Conservation (phyloP, 495 filamentous ascomycete genomes). For the Amphirosellinia nigrospora region DNA sequence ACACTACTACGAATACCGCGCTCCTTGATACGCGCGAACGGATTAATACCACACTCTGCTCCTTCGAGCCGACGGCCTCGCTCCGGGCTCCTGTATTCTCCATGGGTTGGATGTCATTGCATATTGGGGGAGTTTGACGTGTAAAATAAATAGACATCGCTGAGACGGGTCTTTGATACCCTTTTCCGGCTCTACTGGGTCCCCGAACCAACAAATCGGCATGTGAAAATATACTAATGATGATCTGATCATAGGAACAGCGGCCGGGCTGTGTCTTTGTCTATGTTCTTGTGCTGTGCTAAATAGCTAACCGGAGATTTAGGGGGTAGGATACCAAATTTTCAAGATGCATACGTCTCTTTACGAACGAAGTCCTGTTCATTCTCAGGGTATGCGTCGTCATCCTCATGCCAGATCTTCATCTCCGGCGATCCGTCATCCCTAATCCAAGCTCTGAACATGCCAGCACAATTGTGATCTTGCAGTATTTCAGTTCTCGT, state of each 20-base stretch:
- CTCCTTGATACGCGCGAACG: neutral
- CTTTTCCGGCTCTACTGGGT: slow-evolving; percentile 9
- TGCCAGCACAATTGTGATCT: slow-evolving; percentile 87
- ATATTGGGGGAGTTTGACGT: slow-evolving; percentile 36
- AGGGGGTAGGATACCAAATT: neutral
- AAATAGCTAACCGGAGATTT: slow-evolving; percentile 15
- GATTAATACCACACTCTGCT: slow-evolving; percentile 44
- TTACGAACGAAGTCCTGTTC: neutral
- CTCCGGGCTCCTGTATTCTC: slow-evolving; percentile 44
- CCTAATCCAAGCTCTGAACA: slow-evolving; percentile 84
- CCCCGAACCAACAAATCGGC: slow-evolving; percentile 22
- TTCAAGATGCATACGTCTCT: neutral
- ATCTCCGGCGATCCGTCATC: slow-evolving; percentile 65
- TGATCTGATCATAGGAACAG: slow-evolving; percentile 18
- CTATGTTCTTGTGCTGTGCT: slow-evolving; percentile 24
- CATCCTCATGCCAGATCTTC: slow-evolving; percentile 62
- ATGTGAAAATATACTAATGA: slow-evolving; percentile 28
- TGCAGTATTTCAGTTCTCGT: slow-evolving; percentile 59
- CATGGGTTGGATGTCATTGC: slow-evolving; percentile 31
- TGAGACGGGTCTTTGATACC: slow-evolving; percentile 25
- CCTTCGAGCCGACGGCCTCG: slow-evolving; percentile 38
- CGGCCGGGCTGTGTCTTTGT: slow-evolving; percentile 10
- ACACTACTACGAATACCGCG: neutral
- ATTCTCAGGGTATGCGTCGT: slow-evolving; percentile 21
- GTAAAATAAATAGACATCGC: slow-evolving; percentile 34